phyloP scores from a whole-genome alignment of 106 monocot genomes.

The Phalaenopsis equestris region DNA sequence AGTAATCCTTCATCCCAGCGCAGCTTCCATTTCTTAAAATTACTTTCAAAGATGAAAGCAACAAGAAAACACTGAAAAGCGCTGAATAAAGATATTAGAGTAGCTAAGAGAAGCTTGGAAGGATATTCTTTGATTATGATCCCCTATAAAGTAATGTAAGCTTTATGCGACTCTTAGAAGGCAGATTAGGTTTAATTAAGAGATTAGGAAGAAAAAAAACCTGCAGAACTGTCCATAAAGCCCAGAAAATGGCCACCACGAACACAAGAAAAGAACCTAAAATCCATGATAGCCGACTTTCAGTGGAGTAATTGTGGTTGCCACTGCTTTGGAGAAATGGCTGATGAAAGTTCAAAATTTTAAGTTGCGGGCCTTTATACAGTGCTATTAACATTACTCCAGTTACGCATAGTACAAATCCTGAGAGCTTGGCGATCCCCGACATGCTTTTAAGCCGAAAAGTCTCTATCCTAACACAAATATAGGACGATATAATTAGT shows the following conservation, averaged over 20 bases:
- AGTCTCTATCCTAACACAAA: conserved; percentile 20
- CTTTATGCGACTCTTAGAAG: too few relatives aligned
- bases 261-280: conserved; percentile 7
- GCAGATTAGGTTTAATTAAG: background rate
- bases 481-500: background rate
- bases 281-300: background rate
- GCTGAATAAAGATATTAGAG: conserved; percentile 10
- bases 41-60: conserved; percentile 10
- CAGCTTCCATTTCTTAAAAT: conserved; percentile 18
- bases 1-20: conserved; percentile 9
- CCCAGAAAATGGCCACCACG: conserved; percentile 3
- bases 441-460: conserved; percentile 16
- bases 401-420: conserved; percentile 18
- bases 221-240: conserved; percentile 9
- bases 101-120: conserved; percentile 8
- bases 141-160: conserved; percentile 9
- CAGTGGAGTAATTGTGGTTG: background rate
- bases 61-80: conserved; percentile 17
- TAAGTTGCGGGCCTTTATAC: conserved; percentile 11
- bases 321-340: conserved; percentile 6
- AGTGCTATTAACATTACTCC: conserved; percentile 10
- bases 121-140: conserved; percentile 19
- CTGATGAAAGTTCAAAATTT: background rate
- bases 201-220: background rate
- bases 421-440: conserved; percentile 26